Conservation (phyloP, 768 basidiomycete species). For the Lentinula sp. region DNA sequence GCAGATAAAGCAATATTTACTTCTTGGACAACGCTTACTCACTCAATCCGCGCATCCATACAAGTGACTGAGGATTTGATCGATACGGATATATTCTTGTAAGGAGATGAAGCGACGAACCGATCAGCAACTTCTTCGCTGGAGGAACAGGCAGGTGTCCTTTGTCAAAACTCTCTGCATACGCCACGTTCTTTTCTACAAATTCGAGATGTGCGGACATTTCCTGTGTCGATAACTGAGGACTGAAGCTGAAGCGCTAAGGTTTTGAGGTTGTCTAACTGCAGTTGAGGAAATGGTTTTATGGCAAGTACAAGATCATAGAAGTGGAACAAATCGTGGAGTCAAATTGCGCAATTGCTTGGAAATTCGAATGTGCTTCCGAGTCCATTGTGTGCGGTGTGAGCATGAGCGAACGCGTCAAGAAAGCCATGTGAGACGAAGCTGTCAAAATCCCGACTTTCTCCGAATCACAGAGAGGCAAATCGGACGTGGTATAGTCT, state of each 20-base stretch:
- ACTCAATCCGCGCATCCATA: conserved; percentile 76
- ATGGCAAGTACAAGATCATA: background rate
- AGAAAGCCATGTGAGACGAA: background rate
- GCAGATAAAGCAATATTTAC: background rate
- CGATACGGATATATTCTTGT: background rate
- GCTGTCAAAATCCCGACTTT: background rate
- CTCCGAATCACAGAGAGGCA: background rate
- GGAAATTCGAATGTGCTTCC: background rate
- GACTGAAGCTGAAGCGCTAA: too few relatives aligned
- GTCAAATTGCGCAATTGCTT: background rate
- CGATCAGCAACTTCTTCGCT: conserved; percentile 31
- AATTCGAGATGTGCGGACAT: conserved; percentile 16
- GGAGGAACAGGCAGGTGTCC: conserved; percentile 33
- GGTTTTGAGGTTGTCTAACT: background rate
- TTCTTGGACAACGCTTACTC: conserved; percentile 11
- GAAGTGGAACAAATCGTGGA: background rate
- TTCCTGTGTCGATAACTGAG: background rate
- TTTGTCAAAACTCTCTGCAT: conserved; percentile 33
- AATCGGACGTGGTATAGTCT: too few relatives aligned
- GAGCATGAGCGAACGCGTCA: background rate
- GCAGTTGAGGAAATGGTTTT: background rate
- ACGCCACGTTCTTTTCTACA: conserved; percentile 28
- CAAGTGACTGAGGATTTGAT: conserved; percentile 42
- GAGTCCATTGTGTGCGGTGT: background rate
- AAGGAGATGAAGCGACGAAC: conserved; percentile 16